Evolutionary conservation across 2,329 filamentous ascomycete species (phyloP), one percentile per base, ranked within the genome.

Genomic region (Orbilia ellipsospora): DNA sequence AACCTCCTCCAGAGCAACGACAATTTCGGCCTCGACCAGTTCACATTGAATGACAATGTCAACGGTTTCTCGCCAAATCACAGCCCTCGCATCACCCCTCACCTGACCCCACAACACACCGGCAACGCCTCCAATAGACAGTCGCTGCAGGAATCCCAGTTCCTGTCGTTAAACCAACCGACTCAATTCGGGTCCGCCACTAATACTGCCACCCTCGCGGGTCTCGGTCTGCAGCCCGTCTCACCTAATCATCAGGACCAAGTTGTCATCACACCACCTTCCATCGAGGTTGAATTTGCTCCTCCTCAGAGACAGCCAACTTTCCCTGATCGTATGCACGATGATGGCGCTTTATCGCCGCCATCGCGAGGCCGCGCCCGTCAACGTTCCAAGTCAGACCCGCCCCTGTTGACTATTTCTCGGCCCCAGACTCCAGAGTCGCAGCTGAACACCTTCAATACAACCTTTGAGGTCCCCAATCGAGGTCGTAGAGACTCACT

Each of bases 271-370:
- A 77, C 77, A 44, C 61, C 72, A 13, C 79, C 79, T 51, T 77
- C 78, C 44, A 80, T 80, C 26, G 73, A 79, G 40, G 77, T 80
- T 64, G 78, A 79, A 59, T 80, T 80, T 61, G 79, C 79, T 13
- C 79, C 79, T 31, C 78, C 78, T 13, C 79, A 80, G 44, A 67
- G 79, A 20, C 79, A 80, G 54, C 79, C 79, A 13, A 80, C 79
- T 20, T 80, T 80, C 61, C 79, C 79, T 2, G 77, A 76, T 20
- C 79, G 79, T 64, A 77, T 75, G 18, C 77, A 78, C 55, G 77
- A 80, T 69, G 78, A 79, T 18, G 65, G 73, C 42, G 79, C 78
- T 12, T 36, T 80, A 26, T 78, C 77, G 26, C 79, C 79, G 15
- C 78, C 77, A 28, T 65, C 72, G 6, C 51, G 72, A 8, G 69